A percentile compares a stretch with the other conserved stretches of the same genome.
These are phyloP conservation scores for Pestalotiopsis sp. DNA, from an alignment of 2,329 filamentous ascomycete species.

Conservation along the genomic window DNA sequence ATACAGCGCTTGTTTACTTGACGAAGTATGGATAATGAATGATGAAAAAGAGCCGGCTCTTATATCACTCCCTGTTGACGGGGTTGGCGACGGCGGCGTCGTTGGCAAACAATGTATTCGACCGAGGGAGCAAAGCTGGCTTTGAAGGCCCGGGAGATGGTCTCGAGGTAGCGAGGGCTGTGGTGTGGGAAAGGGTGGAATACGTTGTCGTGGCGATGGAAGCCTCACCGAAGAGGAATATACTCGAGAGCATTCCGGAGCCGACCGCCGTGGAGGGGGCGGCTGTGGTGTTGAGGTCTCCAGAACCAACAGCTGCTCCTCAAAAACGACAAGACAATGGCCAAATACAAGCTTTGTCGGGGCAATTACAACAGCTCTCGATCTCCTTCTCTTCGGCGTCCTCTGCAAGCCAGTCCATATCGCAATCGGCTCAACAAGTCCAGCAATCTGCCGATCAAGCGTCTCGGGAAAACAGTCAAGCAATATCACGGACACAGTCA, in stretches of 20 bases:
- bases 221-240: conserved; percentile 13
- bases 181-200: conserved; percentile 21
- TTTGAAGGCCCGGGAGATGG: conserved; percentile 2
- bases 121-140: conserved; percentile 9
- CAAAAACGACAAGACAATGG: conserved; percentile 29
- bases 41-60: conserved; percentile 33
- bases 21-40: conserved; percentile 29
- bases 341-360: conserved; percentile 30
- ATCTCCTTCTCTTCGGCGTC: conserved; percentile 31
- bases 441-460: conserved; percentile 32
- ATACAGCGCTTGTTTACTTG: conserved; percentile 11
- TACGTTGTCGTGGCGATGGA: conserved; percentile 18
- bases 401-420: conserved; percentile 30
- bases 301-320: conserved; percentile 25
- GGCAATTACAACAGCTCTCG: conserved; percentile 29
- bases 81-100: conserved; percentile 29
- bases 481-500: conserved; percentile 29
- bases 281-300: conserved; percentile 19
- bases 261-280: conserved; percentile 22
- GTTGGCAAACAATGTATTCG: conserved; percentile 20
- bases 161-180: conserved; percentile 10
- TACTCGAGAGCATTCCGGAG: conserved; percentile 18
- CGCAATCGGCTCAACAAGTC: conserved; percentile 29
- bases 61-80: conserved; percentile 28
- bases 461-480: conserved; percentile 26